phyloP scores from a whole-genome alignment of 108 stramenopile species.

The Poteriospumella lacustris region DNA sequence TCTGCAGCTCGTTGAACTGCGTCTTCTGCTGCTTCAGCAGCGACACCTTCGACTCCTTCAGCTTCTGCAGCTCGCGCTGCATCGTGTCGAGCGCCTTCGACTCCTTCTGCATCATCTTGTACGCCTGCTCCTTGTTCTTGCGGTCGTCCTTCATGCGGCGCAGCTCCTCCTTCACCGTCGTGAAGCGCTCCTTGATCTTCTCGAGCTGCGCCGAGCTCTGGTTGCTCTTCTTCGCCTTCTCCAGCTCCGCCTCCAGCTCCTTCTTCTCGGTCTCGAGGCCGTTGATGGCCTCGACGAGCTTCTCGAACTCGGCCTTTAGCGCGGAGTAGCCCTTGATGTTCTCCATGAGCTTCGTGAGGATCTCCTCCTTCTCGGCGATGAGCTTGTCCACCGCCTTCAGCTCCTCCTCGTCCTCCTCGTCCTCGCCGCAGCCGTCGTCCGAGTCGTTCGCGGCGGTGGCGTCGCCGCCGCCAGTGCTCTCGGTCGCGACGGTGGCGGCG shows the following conservation, averaged over 20 bases:
- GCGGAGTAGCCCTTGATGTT: neutral
- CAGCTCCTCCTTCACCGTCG: slow-evolving; percentile 5
- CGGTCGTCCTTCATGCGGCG: neutral
- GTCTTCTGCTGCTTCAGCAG: neutral
- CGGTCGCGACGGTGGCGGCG: too few relatives aligned
- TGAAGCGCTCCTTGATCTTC: slow-evolving; percentile 1
- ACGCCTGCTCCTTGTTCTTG: neutral
- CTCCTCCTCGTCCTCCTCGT: neutral
- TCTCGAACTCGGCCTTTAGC: neutral
- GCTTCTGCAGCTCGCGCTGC: neutral
- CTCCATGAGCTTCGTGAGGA: neutral
- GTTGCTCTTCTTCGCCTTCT: neutral
- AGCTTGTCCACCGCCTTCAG: neutral
- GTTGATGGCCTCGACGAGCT: neutral
- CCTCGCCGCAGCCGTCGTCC: too few relatives aligned
- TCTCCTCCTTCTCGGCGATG: slow-evolving; percentile 8
- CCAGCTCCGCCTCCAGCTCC: neutral
- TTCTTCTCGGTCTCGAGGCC: neutral
- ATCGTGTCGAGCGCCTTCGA: neutral
- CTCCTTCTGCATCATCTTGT: slow-evolving; percentile 3
- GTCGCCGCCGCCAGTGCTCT: too few relatives aligned
- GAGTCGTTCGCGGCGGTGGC: too few relatives aligned
- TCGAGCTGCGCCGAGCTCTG: neutral
- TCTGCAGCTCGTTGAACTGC: neutral
- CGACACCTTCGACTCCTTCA: slow-evolving; percentile 4